A percentile compares a stretch with the other conserved stretches of the same genome.
phyloP scores from a whole-genome alignment of 345 rosid species.

The Trapa incisa region DNA sequence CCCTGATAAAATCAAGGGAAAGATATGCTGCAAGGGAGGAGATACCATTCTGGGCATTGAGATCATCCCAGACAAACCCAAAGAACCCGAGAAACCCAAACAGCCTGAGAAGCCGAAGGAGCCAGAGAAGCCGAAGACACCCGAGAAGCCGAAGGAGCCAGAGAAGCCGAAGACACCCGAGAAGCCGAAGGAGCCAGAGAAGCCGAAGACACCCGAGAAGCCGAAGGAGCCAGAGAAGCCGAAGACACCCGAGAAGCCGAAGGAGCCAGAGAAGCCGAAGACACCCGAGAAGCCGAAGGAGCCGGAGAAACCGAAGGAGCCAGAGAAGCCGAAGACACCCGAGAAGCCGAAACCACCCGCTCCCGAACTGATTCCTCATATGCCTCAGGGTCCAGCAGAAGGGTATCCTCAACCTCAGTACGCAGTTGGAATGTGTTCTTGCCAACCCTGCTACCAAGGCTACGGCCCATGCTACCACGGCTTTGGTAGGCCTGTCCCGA shows the following conservation, averaged over 20 bases:
- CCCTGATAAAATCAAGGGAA: conserved; percentile 45
- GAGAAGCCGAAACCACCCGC: neutral
- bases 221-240: conserved; percentile 13
- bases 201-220: conserved; percentile 3
- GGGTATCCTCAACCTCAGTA: neutral
- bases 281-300: neutral
- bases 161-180: conserved; percentile 18
- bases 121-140: conserved; percentile 3
- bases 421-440: neutral
- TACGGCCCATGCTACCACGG: neutral
- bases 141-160: conserved; percentile 10
- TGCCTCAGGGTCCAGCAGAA: neutral
- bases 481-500: neutral
- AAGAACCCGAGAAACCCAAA: conserved; percentile 1
- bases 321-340: conserved; percentile 13
- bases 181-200: conserved; percentile 9
- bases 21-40: conserved; percentile 9
- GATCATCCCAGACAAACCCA: conserved; percentile 12
- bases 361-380: neutral
- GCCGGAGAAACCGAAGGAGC: no score
- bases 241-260: conserved; percentile 9
- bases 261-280: conserved; percentile 5
- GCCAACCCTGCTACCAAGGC: neutral
- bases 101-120: neutral
- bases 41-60: conserved; percentile 2